Base-by-base conservation (phyloP, 2,329 filamentous ascomycete species). In the Hypoxylon sp. region DNA sequence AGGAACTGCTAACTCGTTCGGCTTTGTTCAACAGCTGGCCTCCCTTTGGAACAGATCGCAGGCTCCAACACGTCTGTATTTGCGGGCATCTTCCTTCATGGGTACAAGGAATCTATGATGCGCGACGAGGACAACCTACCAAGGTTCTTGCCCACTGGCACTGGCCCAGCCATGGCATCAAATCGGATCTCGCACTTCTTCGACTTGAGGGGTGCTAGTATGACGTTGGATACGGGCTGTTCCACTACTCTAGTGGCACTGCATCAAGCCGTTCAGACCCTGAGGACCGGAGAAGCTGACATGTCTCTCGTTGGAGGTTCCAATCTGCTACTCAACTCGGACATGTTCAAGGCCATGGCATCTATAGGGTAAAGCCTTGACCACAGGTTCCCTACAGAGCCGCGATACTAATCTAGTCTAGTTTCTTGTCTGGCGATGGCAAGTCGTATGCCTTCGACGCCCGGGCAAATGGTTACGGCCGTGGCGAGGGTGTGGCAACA, bases 401-500 rank as follows among this genome's bases (percentile, higher is more conserved):
- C 14, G 30, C 9, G 30, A 33, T 12, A 33, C 30, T 33, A 33
- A 33, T 33, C 11, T 33, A 12, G 12, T 33, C 30, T 33, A 33
- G 30, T 33, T 33, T 53, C 22, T n/a, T 53, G 3, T 42, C 36
- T 4, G 20, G 32, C n/a, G 58, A 62, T 4, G 51, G 51, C 14
- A 50, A 30, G 38, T 62, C n/a, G 3, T 56, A 44, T 28, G 33
- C 51, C 7, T 62, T 33, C 5, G 59, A 62, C 28, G 11, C 16
- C 3, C 44, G 45, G 2, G 59, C 79, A 0, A 76, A 80, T 54
- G 83, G 83, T 1, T 85, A 84, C 61, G 78, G 74, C 0, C 76
- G 82, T 11, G 82, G 81, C 2, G 83, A 85, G 68, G 83, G 78
- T 5, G 72, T 80, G 11, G 79, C 73, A 2, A 71, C 75, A 22